Conservation (phyloP, 2,329 filamentous ascomycete species). For the Beauveria medogensis region DNA sequence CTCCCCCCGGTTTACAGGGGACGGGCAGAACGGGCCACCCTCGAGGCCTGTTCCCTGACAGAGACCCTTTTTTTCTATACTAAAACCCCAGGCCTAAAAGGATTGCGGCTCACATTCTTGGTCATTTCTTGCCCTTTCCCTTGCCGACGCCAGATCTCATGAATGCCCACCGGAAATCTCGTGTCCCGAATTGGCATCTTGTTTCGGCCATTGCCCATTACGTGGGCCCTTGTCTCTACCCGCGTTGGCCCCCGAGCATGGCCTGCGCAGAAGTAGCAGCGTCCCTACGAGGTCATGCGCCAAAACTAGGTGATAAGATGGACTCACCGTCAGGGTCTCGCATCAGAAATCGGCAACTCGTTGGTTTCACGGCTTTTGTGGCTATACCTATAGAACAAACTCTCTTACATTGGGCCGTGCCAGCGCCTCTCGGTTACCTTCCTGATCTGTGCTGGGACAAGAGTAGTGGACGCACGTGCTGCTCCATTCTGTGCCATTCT, state of each 20-base stretch:
- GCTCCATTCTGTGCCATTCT: background rate
- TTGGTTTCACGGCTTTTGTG: background rate
- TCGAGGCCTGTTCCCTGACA: background rate
- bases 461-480: background rate
- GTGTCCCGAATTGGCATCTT: constrained; percentile 25
- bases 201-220: constrained; percentile 5
- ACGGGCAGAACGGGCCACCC: background rate
- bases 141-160: constrained; percentile 3
- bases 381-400: background rate
- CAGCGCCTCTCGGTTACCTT: background rate
- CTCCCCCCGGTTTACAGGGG: too few relatives aligned
- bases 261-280: too few relatives aligned
- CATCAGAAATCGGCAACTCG: background rate
- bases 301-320: background rate
- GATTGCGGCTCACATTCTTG: background rate
- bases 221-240: background rate
- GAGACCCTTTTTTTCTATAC: background rate
- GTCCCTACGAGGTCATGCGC: too few relatives aligned
- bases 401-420: background rate
- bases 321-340: too few relatives aligned
- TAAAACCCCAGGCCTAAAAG: background rate
- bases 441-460: background rate
- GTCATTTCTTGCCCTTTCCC: background rate
- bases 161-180: constrained; percentile 16
- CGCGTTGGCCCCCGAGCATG: too few relatives aligned